These are phyloP conservation scores for Nadsonia commutata DNA, from an alignment of 1,139 yeast species.

Conservation along the genomic window DNA sequence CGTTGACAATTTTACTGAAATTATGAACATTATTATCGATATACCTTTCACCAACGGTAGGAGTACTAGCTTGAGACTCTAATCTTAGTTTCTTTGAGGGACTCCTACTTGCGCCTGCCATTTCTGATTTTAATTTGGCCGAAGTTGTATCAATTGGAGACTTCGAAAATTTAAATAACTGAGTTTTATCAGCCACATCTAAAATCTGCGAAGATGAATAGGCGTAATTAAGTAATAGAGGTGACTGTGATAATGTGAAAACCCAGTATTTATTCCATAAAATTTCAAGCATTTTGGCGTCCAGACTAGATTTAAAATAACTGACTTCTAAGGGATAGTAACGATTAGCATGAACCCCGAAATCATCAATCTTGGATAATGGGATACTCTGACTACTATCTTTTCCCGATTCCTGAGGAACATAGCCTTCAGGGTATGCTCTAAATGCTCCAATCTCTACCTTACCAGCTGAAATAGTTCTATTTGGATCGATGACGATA, in stretches of 20 bases:
- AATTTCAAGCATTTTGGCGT: constrained; percentile 32
- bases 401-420: constrained; percentile 10
- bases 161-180: constrained; percentile 6
- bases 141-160: constrained; percentile 6
- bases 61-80: not conserved
- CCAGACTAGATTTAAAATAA: constrained; percentile 45
- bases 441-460: constrained; percentile 89
- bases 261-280: constrained; percentile 41
- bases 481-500: constrained; percentile 71
- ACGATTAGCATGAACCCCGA: constrained; percentile 54
- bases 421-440: constrained; percentile 43
- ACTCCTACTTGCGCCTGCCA: not conserved
- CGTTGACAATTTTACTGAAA: not conserved
- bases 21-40: not conserved
- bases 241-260: constrained; percentile 21
- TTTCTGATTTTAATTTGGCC: constrained; percentile 3
- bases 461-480: constrained; percentile 46
- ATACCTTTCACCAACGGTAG: not conserved
- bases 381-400: constrained; percentile 25
- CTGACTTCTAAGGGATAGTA: constrained; percentile 61
- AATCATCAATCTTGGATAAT: constrained; percentile 38
- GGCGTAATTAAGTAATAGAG: constrained; percentile 18
- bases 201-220: constrained; percentile 24
- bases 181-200: constrained; percentile 14
- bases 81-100: not conserved